phyloP scores from a whole-genome alignment of 306 rosid genomes.

The Medicago ruthenica region DNA sequence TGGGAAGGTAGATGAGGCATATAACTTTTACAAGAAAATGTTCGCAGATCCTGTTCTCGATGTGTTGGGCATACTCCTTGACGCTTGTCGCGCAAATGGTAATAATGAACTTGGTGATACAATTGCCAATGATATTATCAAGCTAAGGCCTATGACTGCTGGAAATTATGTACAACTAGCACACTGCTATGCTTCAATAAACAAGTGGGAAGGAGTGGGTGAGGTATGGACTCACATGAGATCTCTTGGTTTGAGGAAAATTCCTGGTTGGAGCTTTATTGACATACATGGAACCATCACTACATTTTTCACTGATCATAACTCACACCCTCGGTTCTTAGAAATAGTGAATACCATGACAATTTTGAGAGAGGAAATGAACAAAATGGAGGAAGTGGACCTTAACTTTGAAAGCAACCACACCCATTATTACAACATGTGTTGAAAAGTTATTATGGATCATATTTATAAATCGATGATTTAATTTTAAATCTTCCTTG shows the following conservation, averaged over 20 bases:
- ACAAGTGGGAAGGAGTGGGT: slow-evolving; percentile 78
- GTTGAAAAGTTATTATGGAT: slow-evolving; percentile 11
- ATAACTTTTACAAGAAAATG: slow-evolving; percentile 55
- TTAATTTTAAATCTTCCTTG: background rate
- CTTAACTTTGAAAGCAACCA: slow-evolving; percentile 38
- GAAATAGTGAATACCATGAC: slow-evolving; percentile 53
- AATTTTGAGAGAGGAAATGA: slow-evolving; percentile 59
- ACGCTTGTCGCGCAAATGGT: slow-evolving; percentile 66
- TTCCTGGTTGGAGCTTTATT: slow-evolving; percentile 84
- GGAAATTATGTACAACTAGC: slow-evolving; percentile 79
- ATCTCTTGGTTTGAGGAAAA: slow-evolving; percentile 72
- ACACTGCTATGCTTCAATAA: slow-evolving; percentile 66
- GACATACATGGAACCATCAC: slow-evolving; percentile 67
- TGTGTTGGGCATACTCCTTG: slow-evolving; percentile 74
- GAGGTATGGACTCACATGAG: slow-evolving; percentile 78
- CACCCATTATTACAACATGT: slow-evolving; percentile 24
- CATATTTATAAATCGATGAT: background rate
- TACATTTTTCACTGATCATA: slow-evolving; percentile 71
- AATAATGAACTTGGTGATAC: slow-evolving; percentile 54
- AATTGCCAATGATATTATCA: slow-evolving; percentile 61
- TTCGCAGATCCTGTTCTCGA: slow-evolving; percentile 55
- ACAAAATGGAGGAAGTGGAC: slow-evolving; percentile 47
- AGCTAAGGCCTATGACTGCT: slow-evolving; percentile 59
- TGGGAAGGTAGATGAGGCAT: slow-evolving; percentile 73
- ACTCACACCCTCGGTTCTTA: slow-evolving; percentile 66